Base-by-base conservation (phyloP, 164 flowering plant genomes). In the Amborella trichopoda region DNA sequence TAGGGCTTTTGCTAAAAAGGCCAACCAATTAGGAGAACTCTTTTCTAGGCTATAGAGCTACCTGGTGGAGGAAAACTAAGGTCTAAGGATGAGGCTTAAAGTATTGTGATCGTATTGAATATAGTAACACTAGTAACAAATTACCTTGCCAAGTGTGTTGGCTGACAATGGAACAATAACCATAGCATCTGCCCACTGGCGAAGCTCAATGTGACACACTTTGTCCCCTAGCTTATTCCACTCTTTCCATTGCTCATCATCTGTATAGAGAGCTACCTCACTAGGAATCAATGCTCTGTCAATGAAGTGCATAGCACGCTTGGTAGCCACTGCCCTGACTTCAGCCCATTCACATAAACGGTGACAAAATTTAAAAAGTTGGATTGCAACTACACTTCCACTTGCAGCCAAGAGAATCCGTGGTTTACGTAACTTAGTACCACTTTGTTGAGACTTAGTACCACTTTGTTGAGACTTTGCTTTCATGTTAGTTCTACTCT, bases 131-230 rank as follows among this genome's bases (percentile, higher is more conserved):
- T 30, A 30, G 34, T 42, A 39, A 20, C n/a, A 51, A 11, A 34
- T 55, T 64, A 81, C 90, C 90, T 81, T 81, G 50, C 58, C 85
- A 46, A 81, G 78, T 21, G 83, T 81, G 52, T 81, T 76, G 48
- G 90, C 85, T 20, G 85, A 81, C 24, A 81, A 47, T 27, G 90
- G 90, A 8, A 85, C 90, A 34, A 81, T 74, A 40, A 81, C 80
- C 84, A 80, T 69, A 30, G 68, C 51, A 66, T 76, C 90, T 54
- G 85, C 90, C 90, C 90, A 81, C 22, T 64, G 62, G 14, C 83
- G 68, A 26, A 75, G 77, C 59, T 77, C 83, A 46, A 77, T 75
- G 55, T 77, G 83, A 62, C 75, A 77, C n/a, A 77, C 83, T 44
- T 17, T 43, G 22, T 62, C 70, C 19, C 68, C 66, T 12, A 60